Evolutionary conservation across 1,139 yeast genomes (phyloP).

Genomic region (Saccharomycopsis hybrid): DNA sequence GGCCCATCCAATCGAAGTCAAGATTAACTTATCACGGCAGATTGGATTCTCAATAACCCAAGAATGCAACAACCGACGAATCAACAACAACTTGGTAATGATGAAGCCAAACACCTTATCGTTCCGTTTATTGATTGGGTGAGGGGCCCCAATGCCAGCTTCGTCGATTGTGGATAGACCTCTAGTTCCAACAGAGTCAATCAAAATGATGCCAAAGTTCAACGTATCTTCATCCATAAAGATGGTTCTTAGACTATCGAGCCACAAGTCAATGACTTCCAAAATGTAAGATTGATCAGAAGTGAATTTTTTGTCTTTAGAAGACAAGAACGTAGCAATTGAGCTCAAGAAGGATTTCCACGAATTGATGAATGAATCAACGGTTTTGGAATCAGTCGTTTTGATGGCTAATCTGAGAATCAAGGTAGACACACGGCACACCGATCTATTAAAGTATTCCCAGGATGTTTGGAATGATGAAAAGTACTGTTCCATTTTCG

Average conservation of each 20-base stretch:
- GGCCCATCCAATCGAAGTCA: constrained; percentile 55
- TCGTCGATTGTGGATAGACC: constrained; percentile 32
- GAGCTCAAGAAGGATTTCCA: constrained; percentile 35
- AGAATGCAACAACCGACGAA: constrained; percentile 51
- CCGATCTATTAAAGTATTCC: constrained; percentile 57
- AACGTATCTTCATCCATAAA: constrained; percentile 38
- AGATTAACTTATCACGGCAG: constrained; percentile 40
- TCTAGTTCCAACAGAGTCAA: constrained; percentile 47
- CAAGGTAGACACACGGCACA: constrained; percentile 52
- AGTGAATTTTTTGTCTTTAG: constrained; percentile 41
- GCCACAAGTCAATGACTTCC: constrained; percentile 50
- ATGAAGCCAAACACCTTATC: constrained; percentile 31
- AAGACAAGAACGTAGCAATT: constrained; percentile 41
- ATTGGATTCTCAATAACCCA: constrained; percentile 36
- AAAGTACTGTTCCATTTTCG: constrained; percentile 42
- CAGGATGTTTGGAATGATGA: constrained; percentile 47
- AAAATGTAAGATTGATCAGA: constrained; percentile 55
- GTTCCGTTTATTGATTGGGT: constrained; percentile 16
- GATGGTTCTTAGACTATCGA: constrained; percentile 37
- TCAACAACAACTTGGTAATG: constrained; percentile 50
- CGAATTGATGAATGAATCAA: constrained; percentile 31
- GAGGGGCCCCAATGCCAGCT: constrained; percentile 10
- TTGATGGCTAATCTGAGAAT: constrained; percentile 37
- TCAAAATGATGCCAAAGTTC: constrained; percentile 36
- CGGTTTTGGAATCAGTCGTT: constrained; percentile 26